Evolutionary conservation across 176 grass and related monocot genomes (phyloP), one percentile per base, ranked within the genome.

Genomic region (Carex kokanica): DNA sequence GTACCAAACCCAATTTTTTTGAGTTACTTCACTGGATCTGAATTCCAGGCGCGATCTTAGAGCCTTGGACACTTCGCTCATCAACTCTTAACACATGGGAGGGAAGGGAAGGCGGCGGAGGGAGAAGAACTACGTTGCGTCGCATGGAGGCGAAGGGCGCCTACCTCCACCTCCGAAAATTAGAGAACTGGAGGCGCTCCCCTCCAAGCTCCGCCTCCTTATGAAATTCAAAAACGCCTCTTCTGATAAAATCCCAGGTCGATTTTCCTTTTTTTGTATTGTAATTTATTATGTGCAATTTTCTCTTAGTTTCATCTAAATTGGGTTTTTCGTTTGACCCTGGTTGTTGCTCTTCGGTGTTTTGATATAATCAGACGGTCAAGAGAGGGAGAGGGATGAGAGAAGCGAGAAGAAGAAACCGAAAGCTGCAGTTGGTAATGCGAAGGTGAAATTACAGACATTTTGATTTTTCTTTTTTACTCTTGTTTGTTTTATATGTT

Each of bases 81-180:
- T 49, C 7, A 59, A 52, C 15, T 16, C 31, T 72, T 49, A 7
- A 47, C 17, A 9, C 80, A 90, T 99, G 89, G 65, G 83, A 58
- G 91, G 96, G 59, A 95, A 95, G 74, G 96, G 96, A 60, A 81
- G 77, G 64, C 54, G 93, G 47, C 59, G 93, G 57, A 84, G 96
- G 84, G 96, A 99, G 89, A 99, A 95, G 88, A 99, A 99, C 86
- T 93, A 91, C 86, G 81, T 74, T 60, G 78, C 88, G 13, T 78
- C 91, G n/a, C 96, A 99, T 68, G 96, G 91, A 1, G 91, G 63
- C 6, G 79, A 90, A 0, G 17, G 64, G 49, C 85, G 93, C 18
- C 88, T 95, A 2, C 88, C 96, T 40, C 91, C 93, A 3, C 91
- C 93, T 43, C 96, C 96, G 5, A 99, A 90, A 73, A 67, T 86